A percentile compares a stretch with the other conserved stretches of the same genome.
These are phyloP conservation scores for Takashimella tepidaria DNA, from an alignment of 1,284 basidiomycete species.

Conservation along the genomic window DNA sequence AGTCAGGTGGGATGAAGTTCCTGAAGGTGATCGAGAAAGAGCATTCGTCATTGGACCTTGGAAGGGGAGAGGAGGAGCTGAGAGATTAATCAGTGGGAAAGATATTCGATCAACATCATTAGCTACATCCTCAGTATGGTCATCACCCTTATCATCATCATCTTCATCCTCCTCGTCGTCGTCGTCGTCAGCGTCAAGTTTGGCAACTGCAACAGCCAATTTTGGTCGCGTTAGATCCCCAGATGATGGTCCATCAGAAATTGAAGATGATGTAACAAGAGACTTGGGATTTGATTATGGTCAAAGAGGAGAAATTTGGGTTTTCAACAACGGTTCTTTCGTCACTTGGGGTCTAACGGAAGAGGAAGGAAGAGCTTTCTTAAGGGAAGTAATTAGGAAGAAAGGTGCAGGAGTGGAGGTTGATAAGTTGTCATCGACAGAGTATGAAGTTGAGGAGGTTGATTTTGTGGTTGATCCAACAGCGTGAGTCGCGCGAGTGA, in stretches of 20 bases:
- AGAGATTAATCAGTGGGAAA: conserved; percentile 36
- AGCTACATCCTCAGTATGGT: not conserved
- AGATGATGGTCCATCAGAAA: not conserved
- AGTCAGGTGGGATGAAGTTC: conserved; percentile 45
- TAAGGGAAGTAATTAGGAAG: conserved; percentile 57
- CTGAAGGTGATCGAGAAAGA: conserved; percentile 42
- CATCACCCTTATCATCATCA: too few relatives aligned
- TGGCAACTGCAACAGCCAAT: too few relatives aligned
- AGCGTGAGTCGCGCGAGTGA: conserved; percentile 58
- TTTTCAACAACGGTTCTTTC: conserved; percentile 77
- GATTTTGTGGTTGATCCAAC: conserved; percentile 83
- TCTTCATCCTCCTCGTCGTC: too few relatives aligned
- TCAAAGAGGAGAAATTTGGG: conserved; percentile 74
- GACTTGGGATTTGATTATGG: conserved; percentile 50
- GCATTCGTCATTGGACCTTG: conserved; percentile 46
- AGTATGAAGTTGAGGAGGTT: conserved; percentile 78
- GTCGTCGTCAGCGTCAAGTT: too few relatives aligned
- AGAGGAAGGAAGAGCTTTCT: conserved; percentile 65
- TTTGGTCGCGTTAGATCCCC: too few relatives aligned
- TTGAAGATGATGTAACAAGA: conserved; percentile 43
- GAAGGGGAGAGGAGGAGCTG: conserved; percentile 43
- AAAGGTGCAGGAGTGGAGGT: conserved; percentile 57
- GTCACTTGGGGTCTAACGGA: conserved; percentile 85
- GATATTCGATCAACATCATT: conserved; percentile 15
- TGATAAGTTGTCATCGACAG: conserved; percentile 53